A percentile compares a stretch with the other conserved stretches of the same genome.
phyloP scores from a whole-genome alignment of 2,329 filamentous ascomycete species.

The Penicillium sp. region DNA sequence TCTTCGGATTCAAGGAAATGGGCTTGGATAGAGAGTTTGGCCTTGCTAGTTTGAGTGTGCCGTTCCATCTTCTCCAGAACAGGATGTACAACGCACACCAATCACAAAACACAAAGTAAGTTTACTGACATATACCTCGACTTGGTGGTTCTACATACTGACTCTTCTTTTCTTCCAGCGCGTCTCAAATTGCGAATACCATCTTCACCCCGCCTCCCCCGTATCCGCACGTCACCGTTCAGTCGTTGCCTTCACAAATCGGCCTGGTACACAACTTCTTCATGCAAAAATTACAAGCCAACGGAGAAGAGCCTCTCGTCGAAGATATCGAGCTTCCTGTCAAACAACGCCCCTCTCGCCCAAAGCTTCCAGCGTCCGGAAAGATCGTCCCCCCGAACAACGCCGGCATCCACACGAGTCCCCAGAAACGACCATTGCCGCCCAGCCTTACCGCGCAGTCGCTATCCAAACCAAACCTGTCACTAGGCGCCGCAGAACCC shows the following conservation, averaged over 20 bases:
- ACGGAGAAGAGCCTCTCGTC: constrained; percentile 74
- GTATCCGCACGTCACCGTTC: constrained; percentile 72
- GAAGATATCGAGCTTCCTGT: constrained; percentile 93
- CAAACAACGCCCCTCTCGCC: constrained; percentile 66
- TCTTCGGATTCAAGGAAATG: constrained; percentile 96
- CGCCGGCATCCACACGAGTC: constrained; percentile 33
- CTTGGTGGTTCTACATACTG: neutral
- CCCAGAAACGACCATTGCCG: constrained; percentile 38
- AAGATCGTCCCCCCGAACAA: constrained; percentile 39
- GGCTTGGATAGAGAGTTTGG: constrained; percentile 90
- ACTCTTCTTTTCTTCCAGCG: constrained; percentile 20
- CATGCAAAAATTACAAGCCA: constrained; percentile 79
- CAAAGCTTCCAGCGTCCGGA: constrained; percentile 44
- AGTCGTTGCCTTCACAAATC: constrained; percentile 75
- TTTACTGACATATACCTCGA: constrained; percentile 14
- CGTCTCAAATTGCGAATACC: constrained; percentile 53
- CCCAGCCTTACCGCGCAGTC: constrained; percentile 20
- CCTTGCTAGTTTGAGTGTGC: constrained; percentile 80
- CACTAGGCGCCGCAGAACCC: constrained; percentile 25
- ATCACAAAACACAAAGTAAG: constrained; percentile 63
- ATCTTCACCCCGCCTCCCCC: constrained; percentile 62
- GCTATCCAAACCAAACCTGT: constrained; percentile 23
- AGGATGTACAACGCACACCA: constrained; percentile 83
- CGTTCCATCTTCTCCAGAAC: constrained; percentile 87
- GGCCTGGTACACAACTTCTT: constrained; percentile 90